Evolutionary conservation across 345 rosid species (phyloP).

Genomic region (Hibiscus trionum): DNA sequence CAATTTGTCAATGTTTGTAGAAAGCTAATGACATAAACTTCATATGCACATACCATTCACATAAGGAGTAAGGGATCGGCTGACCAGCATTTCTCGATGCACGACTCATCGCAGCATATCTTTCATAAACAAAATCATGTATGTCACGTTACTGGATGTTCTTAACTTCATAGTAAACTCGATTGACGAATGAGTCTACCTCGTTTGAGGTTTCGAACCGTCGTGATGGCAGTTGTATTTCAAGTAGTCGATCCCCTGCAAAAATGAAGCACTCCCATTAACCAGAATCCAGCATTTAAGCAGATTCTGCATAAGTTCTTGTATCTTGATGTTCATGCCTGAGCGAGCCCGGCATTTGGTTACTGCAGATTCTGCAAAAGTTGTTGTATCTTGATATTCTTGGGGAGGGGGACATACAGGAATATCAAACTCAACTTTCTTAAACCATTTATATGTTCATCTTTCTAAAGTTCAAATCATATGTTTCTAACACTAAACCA

Average conservation of each 20-base stretch:
- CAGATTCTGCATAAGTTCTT: conserved; percentile 30
- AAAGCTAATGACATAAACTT: conserved; percentile 7
- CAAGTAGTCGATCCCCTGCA: conserved; percentile 22
- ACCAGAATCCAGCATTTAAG: neutral
- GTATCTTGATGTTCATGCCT: conserved; percentile 55
- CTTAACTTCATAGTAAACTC: neutral
- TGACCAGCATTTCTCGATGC: conserved; percentile 35
- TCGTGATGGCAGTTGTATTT: conserved; percentile 41
- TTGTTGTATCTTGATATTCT: too few species aligned
- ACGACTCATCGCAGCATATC: conserved; percentile 40
- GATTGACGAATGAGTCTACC: conserved; percentile 17
- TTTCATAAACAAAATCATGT: conserved; percentile 5
- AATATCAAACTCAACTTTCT: neutral
- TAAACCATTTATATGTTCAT: neutral
- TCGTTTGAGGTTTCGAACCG: conserved; percentile 27
- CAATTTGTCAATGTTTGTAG: neutral
- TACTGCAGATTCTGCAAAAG: too few species aligned
- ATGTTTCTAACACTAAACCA: too few species aligned
- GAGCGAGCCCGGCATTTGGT: conserved; percentile 48
- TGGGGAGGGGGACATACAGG: neutral
- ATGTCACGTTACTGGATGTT: neutral
- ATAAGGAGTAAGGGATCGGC: conserved; percentile 36
- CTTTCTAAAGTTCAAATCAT: neutral
- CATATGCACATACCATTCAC: conserved; percentile 40
- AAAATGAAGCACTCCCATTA: neutral